Percentiles rank a stretch among this genome's conserved stretches.
phyloP scores from a whole-genome alignment of 352 stramenopile genomes.

The Phytopythium litorale region DNA sequence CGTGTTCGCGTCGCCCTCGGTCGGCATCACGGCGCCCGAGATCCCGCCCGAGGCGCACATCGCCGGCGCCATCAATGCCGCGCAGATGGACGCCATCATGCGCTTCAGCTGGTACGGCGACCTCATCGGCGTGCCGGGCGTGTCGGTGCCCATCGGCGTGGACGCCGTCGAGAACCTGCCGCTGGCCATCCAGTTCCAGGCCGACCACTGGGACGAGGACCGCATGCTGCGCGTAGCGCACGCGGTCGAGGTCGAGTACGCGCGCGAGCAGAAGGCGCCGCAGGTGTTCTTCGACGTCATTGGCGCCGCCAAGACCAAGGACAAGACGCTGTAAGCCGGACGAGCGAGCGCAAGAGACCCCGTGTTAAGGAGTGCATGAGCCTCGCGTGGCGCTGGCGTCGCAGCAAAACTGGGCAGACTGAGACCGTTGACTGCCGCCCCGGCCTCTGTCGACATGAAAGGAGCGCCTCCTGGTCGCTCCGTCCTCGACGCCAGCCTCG shows the following conservation, averaged over 20 bases:
- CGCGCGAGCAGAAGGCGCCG: slow-evolving; percentile 33
- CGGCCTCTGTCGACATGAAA: no score
- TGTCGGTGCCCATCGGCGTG: slow-evolving; percentile 73
- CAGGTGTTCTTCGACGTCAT: slow-evolving; percentile 69
- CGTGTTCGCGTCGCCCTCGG: slow-evolving; percentile 87
- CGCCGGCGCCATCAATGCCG: slow-evolving; percentile 54
- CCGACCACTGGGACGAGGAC: slow-evolving; percentile 72
- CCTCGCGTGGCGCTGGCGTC: background rate
- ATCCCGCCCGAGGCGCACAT: slow-evolving; percentile 44
- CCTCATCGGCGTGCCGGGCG: slow-evolving; percentile 79
- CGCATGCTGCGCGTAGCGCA: slow-evolving; percentile 66
- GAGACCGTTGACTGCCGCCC: no score
- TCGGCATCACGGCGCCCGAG: slow-evolving; percentile 67
- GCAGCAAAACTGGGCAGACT: no score
- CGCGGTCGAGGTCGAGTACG: slow-evolving; percentile 39
- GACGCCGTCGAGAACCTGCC: slow-evolving; percentile 47
- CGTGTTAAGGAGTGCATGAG: background rate
- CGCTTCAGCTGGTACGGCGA: slow-evolving; percentile 86
- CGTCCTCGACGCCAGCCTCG: no score
- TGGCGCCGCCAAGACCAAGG: slow-evolving; percentile 32
- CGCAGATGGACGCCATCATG: slow-evolving; percentile 60
- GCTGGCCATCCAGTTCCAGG: slow-evolving; percentile 79
- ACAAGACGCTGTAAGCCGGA: background rate
- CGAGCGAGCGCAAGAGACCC: background rate
- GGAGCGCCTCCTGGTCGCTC: no score